A percentile compares a stretch with the other conserved stretches of the same genome.
Evolutionary conservation across 352 stramenopile species (phyloP).

Genomic region (Chrysophaeum taylorii): DNA sequence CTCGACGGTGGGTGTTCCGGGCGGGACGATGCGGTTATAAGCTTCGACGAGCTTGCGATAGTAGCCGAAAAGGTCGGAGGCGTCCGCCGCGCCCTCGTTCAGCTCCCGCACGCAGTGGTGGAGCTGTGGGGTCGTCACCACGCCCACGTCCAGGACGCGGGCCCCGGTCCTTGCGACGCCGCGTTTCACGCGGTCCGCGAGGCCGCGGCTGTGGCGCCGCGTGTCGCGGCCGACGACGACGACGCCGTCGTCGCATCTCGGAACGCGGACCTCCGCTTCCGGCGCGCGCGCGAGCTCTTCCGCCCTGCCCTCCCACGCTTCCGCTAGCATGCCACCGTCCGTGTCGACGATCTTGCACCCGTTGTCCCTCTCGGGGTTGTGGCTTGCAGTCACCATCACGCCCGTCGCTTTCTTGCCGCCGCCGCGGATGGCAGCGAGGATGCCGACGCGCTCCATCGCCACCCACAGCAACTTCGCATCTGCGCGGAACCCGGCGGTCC

Average conservation of each 20-base stretch:
- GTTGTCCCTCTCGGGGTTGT: constrained; percentile 81
- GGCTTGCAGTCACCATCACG: constrained; percentile 85
- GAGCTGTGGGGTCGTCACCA: constrained; percentile 91
- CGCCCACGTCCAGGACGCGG: constrained; percentile 81
- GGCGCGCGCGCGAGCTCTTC: constrained; percentile 22
- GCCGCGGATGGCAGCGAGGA: constrained; percentile 50
- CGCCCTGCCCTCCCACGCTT: constrained; percentile 71
- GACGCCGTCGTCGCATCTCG: not conserved
- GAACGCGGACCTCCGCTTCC: not conserved
- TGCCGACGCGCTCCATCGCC: constrained; percentile 81
- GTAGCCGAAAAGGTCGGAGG: constrained; percentile 79
- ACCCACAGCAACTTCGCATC: constrained; percentile 69
- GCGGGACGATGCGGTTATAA: constrained; percentile 74
- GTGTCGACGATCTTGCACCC: constrained; percentile 84
- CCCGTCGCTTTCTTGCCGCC: constrained; percentile 36
- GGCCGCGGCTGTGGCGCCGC: constrained; percentile 53
- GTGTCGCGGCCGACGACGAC: constrained; percentile 73
- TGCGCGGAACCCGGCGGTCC: constrained; percentile 87
- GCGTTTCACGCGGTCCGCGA: constrained; percentile 58
- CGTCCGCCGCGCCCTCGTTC: constrained; percentile 44
- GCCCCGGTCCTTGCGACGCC: constrained; percentile 70
- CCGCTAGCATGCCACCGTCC: constrained; percentile 77
- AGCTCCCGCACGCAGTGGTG: constrained; percentile 79
- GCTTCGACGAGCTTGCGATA: constrained; percentile 81
- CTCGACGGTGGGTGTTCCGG: not conserved